Conservation (phyloP, 495 filamentous ascomycete species). For the Penicillium simplicissimum region DNA sequence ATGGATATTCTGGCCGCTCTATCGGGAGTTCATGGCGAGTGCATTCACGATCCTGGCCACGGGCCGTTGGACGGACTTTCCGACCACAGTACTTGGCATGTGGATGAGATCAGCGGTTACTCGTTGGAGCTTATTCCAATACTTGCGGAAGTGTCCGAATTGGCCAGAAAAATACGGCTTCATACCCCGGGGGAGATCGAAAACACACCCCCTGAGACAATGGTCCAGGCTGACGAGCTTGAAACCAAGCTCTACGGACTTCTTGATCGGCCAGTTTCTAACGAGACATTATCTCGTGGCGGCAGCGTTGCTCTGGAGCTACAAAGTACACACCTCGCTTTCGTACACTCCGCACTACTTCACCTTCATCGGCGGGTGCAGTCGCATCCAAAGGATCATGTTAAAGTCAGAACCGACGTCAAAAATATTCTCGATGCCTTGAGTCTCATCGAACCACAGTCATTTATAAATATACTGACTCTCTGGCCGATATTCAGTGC, state of each 20-base stretch:
- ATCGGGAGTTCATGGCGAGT: slow-evolving; percentile 18
- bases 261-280: slow-evolving; percentile 11
- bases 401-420: slow-evolving; percentile 27
- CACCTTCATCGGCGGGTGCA: slow-evolving; percentile 35
- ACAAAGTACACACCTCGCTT: slow-evolving; percentile 30
- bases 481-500: slow-evolving; percentile 40
- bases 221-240: slow-evolving; percentile 12
- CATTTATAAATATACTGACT: slow-evolving; percentile 33
- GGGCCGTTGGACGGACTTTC: slow-evolving; percentile 9
- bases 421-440: slow-evolving; percentile 25
- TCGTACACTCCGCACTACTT: slow-evolving; percentile 34
- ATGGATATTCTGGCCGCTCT: slow-evolving; percentile 32
- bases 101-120: slow-evolving; percentile 39
- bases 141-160: slow-evolving; percentile 20
- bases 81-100: background rate
- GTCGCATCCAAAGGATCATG: slow-evolving; percentile 20
- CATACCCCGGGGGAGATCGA: background rate
- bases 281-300: background rate
- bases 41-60: slow-evolving; percentile 4
- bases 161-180: slow-evolving; percentile 10
- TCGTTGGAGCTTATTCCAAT: slow-evolving; percentile 31
- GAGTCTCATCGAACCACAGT: slow-evolving; percentile 22
- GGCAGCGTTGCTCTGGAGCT: slow-evolving; percentile 21
- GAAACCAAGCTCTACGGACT: slow-evolving; percentile 21
- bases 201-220: background rate